These are phyloP conservation scores for Hygrocybe punicea DNA, from an alignment of 768 basidiomycete species.

Conservation along the genomic window DNA sequence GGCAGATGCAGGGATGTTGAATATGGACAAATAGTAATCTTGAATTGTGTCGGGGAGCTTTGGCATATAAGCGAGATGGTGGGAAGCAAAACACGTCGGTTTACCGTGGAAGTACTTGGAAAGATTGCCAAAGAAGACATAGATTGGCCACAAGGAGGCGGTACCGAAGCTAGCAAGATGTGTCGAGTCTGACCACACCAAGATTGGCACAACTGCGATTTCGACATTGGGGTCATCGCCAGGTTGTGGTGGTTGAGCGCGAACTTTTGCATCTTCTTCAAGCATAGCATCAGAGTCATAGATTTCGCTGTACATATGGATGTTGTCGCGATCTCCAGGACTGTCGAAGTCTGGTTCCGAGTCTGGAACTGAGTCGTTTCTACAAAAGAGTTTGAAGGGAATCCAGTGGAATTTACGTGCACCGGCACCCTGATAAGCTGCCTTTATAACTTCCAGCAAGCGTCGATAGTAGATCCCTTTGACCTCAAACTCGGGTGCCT, in stretches of 20 bases:
- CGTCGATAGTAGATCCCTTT: constrained; percentile 20
- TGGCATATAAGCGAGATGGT: constrained; percentile 35
- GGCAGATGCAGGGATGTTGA: background rate
- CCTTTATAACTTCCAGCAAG: constrained; percentile 15
- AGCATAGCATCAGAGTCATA: constrained; percentile 17
- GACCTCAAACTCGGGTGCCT: constrained; percentile 16
- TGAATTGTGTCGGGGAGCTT: constrained; percentile 11
- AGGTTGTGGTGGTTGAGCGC: background rate
- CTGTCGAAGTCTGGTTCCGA: no score
- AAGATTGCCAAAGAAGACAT: constrained; percentile 31
- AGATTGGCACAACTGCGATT: constrained; percentile 14
- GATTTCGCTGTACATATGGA: constrained; percentile 15
- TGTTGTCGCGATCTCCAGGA: background rate
- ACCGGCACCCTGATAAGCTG: constrained; percentile 1
- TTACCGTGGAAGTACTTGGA: constrained; percentile 32
- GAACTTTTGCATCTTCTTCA: constrained; percentile 9
- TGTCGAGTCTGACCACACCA: constrained; percentile 30
- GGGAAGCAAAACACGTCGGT: constrained; percentile 15
- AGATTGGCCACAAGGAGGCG: constrained; percentile 34
- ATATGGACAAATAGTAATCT: constrained; percentile 4
- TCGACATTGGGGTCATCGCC: constrained; percentile 15
- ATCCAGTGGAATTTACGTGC: constrained; percentile 14
- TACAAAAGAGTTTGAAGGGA: constrained; percentile 13
- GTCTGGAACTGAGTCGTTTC: constrained; percentile 6
- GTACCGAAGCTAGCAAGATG: constrained; percentile 27